Evolutionary conservation across 2,329 filamentous ascomycete species (phyloP).

Genomic region (Diaporthe australafricana): DNA sequence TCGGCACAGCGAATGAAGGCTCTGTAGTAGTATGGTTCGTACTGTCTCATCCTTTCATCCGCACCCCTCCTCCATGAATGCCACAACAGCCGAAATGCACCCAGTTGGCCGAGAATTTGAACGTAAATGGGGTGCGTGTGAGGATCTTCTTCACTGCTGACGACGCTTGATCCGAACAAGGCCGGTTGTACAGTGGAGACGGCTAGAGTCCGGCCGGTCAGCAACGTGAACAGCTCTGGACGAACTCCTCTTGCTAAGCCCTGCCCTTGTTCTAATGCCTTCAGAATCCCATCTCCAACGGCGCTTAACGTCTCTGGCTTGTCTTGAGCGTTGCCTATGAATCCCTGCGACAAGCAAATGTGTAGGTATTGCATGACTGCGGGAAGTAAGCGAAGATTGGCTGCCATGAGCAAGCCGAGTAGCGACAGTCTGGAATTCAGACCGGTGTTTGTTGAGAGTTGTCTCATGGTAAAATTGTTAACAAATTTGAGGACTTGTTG

Average conservation of each 20-base stretch:
- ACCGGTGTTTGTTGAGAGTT: slow-evolving; percentile 41
- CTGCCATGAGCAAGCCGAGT: slow-evolving; percentile 39
- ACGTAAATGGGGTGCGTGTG: slow-evolving; percentile 25
- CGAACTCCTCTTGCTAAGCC: slow-evolving; percentile 28
- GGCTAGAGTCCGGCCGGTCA: slow-evolving; percentile 37
- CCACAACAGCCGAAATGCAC: slow-evolving; percentile 37
- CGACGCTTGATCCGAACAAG: slow-evolving; percentile 31
- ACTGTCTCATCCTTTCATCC: neutral
- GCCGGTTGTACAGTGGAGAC: slow-evolving; percentile 2
- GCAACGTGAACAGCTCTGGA: slow-evolving; percentile 38
- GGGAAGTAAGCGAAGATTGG: slow-evolving; percentile 28
- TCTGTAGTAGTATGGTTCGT: neutral
- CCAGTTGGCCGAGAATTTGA: slow-evolving; percentile 40
- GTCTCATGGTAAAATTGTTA: slow-evolving; percentile 53
- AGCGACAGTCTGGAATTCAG: slow-evolving; percentile 35
- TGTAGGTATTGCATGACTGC: slow-evolving; percentile 39
- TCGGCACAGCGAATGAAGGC: slow-evolving; percentile 33
- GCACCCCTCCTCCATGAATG: slow-evolving; percentile 19
- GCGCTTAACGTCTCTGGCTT: neutral
- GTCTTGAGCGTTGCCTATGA: neutral
- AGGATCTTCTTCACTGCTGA: neutral
- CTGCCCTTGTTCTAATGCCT: slow-evolving; percentile 26
- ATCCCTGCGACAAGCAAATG: slow-evolving; percentile 30
- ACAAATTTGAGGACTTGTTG: slow-evolving; percentile 49
- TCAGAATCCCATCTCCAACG: slow-evolving; percentile 14